Evolutionary conservation across 1,284 basidiomycete genomes (phyloP), one percentile per base, ranked within the genome.

Genomic region (Boletus putidus): DNA sequence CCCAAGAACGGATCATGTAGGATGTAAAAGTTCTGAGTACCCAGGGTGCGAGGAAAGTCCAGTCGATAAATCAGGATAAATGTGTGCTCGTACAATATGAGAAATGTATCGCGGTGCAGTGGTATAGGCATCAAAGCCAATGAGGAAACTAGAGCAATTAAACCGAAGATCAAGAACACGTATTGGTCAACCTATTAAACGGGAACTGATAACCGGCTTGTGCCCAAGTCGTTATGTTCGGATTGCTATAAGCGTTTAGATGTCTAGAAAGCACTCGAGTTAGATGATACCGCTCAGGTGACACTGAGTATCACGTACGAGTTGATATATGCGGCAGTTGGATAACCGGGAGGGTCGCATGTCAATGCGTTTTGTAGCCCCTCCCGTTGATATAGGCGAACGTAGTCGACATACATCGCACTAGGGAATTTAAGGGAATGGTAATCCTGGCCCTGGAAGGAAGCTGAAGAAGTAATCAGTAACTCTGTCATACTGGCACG

Each of bases 201-300:
- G 89, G 89, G 76, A 88, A 89, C 0, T 75, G 76, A 65, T 86
- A 82, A 57, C 86, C 86, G 4, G 83, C 89, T 64, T 82, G 76
- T 16, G 75, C 76, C 91, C 89, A 92, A 47, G 85, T 89, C 39
- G 90, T 92, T 31, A 88, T 73, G 67, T 92, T 91, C 15, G 88
- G 76, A 67, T 92, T 84, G 44, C 76, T 79, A 67, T 91, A 92
- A 54, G 86, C 86, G 58, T 80, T 76, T 27, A 83, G 66, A 69
- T 92, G 89, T 37, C 88, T 91, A 62, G 33, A 63, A 40, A 49
- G 25, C n/a, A 47, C n/a, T 35, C 33, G 31, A 37, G 43, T 65
- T 21, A 52, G 40, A 45, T 18, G 49, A 37, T 20, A 49, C 8
- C 14, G 3, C 21, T 43, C 36, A 43, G 35, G 60, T 43, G 49